These are phyloP conservation scores for Solanum neorickii DNA, from an alignment of 257 asterid genomes.

Conservation along the genomic window DNA sequence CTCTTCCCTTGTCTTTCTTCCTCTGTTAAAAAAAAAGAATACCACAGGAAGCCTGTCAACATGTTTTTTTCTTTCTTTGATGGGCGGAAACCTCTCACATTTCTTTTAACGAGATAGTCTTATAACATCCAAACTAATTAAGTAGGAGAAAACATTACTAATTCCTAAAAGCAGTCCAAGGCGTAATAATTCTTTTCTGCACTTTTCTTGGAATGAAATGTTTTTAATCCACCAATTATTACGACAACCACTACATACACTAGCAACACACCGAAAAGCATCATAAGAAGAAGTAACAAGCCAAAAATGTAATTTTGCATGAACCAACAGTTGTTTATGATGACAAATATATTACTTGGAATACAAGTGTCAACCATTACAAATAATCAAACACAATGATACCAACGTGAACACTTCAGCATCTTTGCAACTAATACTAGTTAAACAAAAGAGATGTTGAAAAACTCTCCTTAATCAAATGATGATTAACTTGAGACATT, in stretches of 20 bases:
- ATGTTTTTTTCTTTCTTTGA: neutral
- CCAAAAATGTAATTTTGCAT: neutral
- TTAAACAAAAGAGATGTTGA: neutral
- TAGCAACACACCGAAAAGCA: neutral
- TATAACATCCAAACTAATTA: neutral
- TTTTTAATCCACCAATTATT: neutral
- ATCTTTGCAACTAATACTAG: neutral
- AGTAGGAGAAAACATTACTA: neutral
- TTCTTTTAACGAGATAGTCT: neutral
- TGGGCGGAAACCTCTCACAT: neutral
- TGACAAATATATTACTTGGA: neutral
- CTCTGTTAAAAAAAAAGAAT: neutral
- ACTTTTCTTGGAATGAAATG: neutral
- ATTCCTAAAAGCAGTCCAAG: neutral
- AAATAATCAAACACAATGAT: neutral
- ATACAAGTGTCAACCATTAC: neutral
- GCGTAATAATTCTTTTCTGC: neutral
- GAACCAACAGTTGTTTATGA: neutral
- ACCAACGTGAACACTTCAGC: neutral
- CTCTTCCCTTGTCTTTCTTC: neutral
- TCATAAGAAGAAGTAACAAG: neutral
- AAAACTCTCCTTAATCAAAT: neutral
- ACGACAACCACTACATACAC: neutral
- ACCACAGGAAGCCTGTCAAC: neutral
- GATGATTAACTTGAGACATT: neutral